These are phyloP conservation scores for Bacterosira constricta DNA, from an alignment of 108 stramenopile species.

Conservation along the genomic window DNA sequence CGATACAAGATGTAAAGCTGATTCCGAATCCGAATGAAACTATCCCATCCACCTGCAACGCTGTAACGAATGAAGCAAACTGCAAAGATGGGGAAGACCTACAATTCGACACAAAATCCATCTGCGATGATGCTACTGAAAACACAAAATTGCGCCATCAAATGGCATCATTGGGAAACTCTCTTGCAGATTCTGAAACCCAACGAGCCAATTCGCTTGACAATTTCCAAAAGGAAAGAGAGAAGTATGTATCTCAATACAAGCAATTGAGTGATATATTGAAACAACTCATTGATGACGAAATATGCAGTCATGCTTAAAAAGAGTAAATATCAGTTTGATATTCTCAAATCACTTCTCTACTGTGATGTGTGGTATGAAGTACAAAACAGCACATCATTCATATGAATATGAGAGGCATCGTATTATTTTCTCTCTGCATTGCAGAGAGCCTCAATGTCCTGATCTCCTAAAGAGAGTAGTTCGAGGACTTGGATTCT, in stretches of 20 bases:
- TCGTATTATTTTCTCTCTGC: background rate
- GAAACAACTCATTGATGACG: slow-evolving; percentile 12
- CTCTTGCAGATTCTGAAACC: slow-evolving; percentile 32
- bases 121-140: background rate
- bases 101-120: background rate
- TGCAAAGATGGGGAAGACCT: too few relatives aligned
- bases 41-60: too few relatives aligned
- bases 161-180: slow-evolving; percentile 27
- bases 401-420: background rate
- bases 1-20: too few relatives aligned
- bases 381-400: background rate
- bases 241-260: slow-evolving; percentile 29
- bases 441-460: too few relatives aligned
- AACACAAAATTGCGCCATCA: slow-evolving; percentile 1
- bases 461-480: too few relatives aligned
- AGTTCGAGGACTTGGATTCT: too few relatives aligned
- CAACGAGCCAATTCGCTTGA: slow-evolving; percentile 29
- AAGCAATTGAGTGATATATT: slow-evolving; percentile 24
- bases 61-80: too few relatives aligned
- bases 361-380: too few relatives aligned
- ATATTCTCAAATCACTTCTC: slow-evolving; percentile 7
- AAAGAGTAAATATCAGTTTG: background rate
- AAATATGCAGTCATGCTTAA: too few relatives aligned
- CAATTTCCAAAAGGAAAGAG: slow-evolving; percentile 32
- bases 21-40: too few relatives aligned